Percentiles rank a stretch among this genome's conserved stretches.
phyloP scores from a whole-genome alignment of 306 rosid species.

The Quercus engelmannii region DNA sequence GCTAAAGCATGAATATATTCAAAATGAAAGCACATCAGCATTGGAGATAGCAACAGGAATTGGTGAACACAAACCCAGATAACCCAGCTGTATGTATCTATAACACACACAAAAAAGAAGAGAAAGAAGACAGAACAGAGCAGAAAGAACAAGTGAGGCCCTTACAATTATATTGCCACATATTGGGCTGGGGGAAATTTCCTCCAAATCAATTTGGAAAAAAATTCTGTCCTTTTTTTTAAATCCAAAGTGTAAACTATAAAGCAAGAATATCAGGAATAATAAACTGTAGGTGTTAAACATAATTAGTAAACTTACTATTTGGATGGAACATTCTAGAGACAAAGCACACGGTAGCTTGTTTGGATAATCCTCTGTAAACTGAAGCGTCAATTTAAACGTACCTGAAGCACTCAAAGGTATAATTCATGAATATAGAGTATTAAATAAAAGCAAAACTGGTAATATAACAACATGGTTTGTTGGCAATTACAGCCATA shows the following conservation, averaged over 20 bases:
- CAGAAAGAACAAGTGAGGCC: background rate
- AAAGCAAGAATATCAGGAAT: background rate
- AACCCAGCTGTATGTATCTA: background rate
- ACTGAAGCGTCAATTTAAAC: slow-evolving; percentile 90
- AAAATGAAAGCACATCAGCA: background rate
- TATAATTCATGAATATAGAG: background rate
- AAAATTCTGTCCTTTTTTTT: too few species aligned
- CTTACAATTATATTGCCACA: background rate
- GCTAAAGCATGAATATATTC: background rate
- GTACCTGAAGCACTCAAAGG: slow-evolving; percentile 60
- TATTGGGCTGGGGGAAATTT: too few species aligned
- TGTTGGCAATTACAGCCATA: background rate
- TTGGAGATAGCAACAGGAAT: background rate
- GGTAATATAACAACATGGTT: background rate
- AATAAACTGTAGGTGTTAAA: background rate
- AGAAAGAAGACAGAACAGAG: background rate
- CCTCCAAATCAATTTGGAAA: too few species aligned
- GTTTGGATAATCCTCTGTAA: slow-evolving; percentile 91
- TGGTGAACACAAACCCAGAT: background rate
- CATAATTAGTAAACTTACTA: slow-evolving; percentile 47
- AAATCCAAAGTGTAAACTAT: background rate
- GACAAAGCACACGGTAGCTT: slow-evolving; percentile 97
- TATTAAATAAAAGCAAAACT: background rate
- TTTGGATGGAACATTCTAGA: slow-evolving; percentile 99
- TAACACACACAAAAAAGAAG: background rate